Evolutionary conservation across 331 rosid species (phyloP).

Genomic region (Rhamnella rubrinervis): DNA sequence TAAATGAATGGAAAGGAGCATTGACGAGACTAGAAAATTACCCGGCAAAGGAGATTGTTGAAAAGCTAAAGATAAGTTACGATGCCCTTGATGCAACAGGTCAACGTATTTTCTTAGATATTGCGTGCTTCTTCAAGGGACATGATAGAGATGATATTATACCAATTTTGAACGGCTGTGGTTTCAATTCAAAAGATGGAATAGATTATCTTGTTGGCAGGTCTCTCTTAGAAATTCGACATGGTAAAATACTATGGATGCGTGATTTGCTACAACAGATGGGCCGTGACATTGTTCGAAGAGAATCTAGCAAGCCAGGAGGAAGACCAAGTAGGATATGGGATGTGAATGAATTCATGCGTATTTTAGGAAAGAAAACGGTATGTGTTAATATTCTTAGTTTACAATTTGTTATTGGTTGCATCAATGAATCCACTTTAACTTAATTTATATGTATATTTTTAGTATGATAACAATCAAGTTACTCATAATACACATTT

Average conservation of each 20-base stretch:
- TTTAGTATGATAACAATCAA: no score
- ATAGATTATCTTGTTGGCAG: not conserved
- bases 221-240: not conserved
- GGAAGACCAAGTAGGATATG: constrained; percentile 4
- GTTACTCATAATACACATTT: no score
- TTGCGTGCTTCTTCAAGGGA: constrained; percentile 21
- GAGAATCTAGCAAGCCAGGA: not conserved
- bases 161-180: constrained; percentile 7
- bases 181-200: not conserved
- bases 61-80: not conserved
- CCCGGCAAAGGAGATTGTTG: not conserved
- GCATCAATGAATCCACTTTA: no score
- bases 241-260: constrained; percentile 1
- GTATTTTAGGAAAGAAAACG: not conserved
- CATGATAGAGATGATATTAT: not conserved
- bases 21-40: not conserved
- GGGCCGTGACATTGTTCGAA: constrained; percentile 6
- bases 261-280: constrained; percentile 7
- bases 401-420: no score
- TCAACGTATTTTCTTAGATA: constrained; percentile 18
- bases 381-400: not conserved
- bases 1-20: not conserved
- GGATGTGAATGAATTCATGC: not conserved
- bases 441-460: no score
- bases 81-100: constrained; percentile 6